A percentile compares a stretch with the other conserved stretches of the same genome.
Evolutionary conservation across 192 early-diverging fungal genomes (phyloP).

Genomic region (Dissophora ornata): DNA sequence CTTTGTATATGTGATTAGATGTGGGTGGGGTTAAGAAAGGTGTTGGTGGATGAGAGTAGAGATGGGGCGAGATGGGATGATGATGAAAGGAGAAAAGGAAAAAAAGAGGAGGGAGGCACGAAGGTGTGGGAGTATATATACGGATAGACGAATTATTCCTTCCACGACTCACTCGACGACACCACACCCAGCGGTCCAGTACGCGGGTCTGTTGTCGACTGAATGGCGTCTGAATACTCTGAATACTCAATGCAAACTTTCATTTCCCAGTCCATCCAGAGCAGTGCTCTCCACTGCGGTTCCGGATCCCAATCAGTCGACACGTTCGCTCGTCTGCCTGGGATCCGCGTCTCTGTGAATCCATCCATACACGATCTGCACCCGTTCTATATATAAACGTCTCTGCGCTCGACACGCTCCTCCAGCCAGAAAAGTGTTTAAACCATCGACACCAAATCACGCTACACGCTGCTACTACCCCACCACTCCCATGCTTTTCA

Average conservation of each 20-base stretch:
- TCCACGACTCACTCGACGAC: background rate
- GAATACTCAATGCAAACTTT: no score
- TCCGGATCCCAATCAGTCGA: no score
- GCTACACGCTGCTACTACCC: background rate
- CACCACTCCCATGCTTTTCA: background rate
- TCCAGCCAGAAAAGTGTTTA: background rate
- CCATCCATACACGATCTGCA: no score
- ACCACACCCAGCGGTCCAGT: background rate
- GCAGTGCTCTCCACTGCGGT: no score
- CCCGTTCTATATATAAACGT: no score
- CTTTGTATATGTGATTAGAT: constrained; percentile 22
- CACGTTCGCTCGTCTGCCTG: no score
- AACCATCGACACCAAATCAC: background rate
- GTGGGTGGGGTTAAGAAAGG: background rate
- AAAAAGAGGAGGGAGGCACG: background rate
- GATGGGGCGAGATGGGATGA: background rate
- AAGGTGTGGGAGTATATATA: constrained; percentile 1
- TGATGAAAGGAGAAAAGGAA: constrained; percentile 3
- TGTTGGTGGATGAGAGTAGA: background rate
- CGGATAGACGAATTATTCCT: background rate
- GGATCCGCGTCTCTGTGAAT: no score
- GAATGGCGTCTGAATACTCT: no score
- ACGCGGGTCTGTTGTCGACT: no score
- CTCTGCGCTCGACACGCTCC: background rate
- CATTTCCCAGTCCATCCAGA: no score